Conservation (phyloP, 2,329 filamentous ascomycete species). For the Talaromyces sp. region DNA sequence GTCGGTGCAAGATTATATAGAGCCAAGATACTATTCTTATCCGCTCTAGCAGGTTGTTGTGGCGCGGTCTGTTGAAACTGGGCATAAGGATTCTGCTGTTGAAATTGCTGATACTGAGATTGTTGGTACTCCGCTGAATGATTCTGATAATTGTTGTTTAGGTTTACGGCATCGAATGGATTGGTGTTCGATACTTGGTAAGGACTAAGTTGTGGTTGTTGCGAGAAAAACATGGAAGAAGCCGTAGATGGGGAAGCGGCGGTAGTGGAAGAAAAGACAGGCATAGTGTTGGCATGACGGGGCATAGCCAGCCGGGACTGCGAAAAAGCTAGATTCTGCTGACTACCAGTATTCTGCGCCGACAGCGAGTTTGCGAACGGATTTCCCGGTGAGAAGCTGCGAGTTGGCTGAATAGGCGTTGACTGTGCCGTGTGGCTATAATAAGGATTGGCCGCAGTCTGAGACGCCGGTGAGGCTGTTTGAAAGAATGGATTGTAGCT, state of each 20-base stretch:
- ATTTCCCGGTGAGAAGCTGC: constrained; percentile 27
- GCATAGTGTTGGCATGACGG: constrained; percentile 41
- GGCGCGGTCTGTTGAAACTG: constrained; percentile 27
- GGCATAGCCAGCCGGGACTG: constrained; percentile 21
- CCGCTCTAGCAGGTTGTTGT: constrained; percentile 43
- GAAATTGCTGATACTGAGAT: constrained; percentile 22
- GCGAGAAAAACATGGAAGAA: constrained; percentile 28
- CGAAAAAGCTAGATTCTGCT: constrained; percentile 12
- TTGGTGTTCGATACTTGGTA: constrained; percentile 26
- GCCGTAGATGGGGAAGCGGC: constrained; percentile 25
- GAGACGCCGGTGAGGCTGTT: constrained; percentile 27
- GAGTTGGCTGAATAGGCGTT: constrained; percentile 22
- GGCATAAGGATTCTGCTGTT: constrained; percentile 20
- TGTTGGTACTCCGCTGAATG: constrained; percentile 24
- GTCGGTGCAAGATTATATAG: constrained; percentile 45
- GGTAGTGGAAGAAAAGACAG: constrained; percentile 23
- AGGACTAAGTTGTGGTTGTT: constrained; percentile 23
- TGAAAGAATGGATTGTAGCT: constrained; percentile 46
- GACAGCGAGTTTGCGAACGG: constrained; percentile 36
- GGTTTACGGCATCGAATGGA: constrained; percentile 32
- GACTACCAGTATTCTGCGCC: constrained; percentile 21
- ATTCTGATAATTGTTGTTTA: constrained; percentile 26
- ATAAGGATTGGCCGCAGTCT: constrained; percentile 25
- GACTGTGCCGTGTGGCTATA: constrained; percentile 15
- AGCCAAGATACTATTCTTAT: constrained; percentile 47